phyloP scores from a whole-genome alignment of 352 stramenopile species.

The Phytophthora lateralis region DNA sequence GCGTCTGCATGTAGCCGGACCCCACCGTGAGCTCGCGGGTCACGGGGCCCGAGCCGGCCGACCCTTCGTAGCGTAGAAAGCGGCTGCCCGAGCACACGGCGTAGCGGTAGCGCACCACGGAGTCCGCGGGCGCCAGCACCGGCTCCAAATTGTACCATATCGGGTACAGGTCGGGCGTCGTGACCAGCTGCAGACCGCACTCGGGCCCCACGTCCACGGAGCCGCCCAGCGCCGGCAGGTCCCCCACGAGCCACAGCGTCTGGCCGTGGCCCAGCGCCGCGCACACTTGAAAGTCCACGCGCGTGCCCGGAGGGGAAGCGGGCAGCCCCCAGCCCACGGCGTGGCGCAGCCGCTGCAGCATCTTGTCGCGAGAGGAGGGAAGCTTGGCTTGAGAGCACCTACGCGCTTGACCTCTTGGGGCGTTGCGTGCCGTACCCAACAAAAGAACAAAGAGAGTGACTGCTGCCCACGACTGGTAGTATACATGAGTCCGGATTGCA shows the following conservation, averaged over 20 bases:
- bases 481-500: too few species aligned
- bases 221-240: constrained; percentile 70
- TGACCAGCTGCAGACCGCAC: constrained; percentile 76
- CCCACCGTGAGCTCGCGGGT: constrained; percentile 64
- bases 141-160: constrained; percentile 91
- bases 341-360: constrained; percentile 86
- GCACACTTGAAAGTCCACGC: constrained; percentile 85
- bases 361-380: constrained; percentile 19
- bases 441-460: too few species aligned
- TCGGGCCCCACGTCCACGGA: constrained; percentile 62
- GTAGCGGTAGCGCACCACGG: constrained; percentile 85
- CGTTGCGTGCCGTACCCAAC: constrained; percentile 16
- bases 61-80: constrained; percentile 80
- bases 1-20: constrained; percentile 66
- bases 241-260: constrained; percentile 82
- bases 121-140: constrained; percentile 63
- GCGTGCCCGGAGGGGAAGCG: constrained; percentile 59
- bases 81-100: constrained; percentile 78
- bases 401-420: background rate
- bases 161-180: constrained; percentile 85
- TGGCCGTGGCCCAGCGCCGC: constrained; percentile 77
- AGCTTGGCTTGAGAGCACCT: too few species aligned
- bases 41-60: constrained; percentile 37
- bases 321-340: constrained; percentile 76
- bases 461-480: too few species aligned